Base-by-base conservation (phyloP, 75 land plant genomes). In the Pinus tabuliformis region DNA sequence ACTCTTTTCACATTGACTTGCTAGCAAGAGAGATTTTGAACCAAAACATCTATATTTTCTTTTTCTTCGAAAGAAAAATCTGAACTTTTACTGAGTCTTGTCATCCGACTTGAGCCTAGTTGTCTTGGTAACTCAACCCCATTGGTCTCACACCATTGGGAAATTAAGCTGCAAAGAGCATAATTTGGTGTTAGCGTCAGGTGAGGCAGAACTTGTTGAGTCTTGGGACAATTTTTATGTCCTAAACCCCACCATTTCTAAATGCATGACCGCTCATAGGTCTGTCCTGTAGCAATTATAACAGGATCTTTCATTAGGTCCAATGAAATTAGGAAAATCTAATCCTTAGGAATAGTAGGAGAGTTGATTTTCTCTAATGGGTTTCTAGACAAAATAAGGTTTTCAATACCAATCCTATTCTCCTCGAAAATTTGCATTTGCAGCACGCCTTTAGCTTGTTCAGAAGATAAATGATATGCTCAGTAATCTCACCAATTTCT, bases 241-340 rank as follows among this genome's bases (percentile, higher is more conserved):
- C 94, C 94, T 45, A 82, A 79, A 64, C 91, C 92, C 21, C 91
- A 75, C 97, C 94, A 91, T 77, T 85, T 91, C 65, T 92, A 87
- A 39, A 94, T 94, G 80, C 83, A 89, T 4, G 90, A 76, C 24
- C 92, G 82, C 75, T 94, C 97, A 80, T 91, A 94, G 16, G 97
- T 94, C 91, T 94, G 85, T 9, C 52, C 0, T 45, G 0, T 7
- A 45, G 0, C 8, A 45, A 45, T 9, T 0, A 1, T 45, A 45
- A 45, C 8, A 45, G 9, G 7, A 1, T 7, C 52, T 1, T 45
- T 45, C 52, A 45, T 45, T 7, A 45, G 9, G 52, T 6, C 8
- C 52, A 45, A 45, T 45, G 52, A 45, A 45, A 45, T 45, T 45
- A 8, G 52, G 8, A 8, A 45, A 45, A 45, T 45, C 8, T 7